phyloP scores from a whole-genome alignment of 2,329 filamentous ascomycete species.

The Ophiostoma sp. region DNA sequence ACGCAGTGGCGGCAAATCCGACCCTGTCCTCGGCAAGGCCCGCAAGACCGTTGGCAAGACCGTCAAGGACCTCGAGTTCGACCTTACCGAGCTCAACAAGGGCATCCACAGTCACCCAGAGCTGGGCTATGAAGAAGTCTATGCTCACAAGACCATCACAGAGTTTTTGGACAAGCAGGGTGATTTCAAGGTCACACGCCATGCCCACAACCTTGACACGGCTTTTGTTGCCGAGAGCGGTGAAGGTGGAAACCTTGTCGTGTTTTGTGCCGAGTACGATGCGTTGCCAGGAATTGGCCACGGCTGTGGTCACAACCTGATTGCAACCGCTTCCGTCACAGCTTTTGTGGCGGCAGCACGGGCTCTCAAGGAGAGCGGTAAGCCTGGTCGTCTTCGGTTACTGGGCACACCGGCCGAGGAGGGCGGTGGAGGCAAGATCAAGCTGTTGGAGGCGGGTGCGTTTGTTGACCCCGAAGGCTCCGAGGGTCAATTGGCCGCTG shows the following conservation, averaged over 20 bases:
- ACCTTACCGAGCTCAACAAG: neutral
- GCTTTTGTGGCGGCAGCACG: slow-evolving; percentile 39
- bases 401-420: slow-evolving; percentile 49
- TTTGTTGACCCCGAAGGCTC: slow-evolving; percentile 28
- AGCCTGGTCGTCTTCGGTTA: slow-evolving; percentile 34
- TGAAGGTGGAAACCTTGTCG: slow-evolving; percentile 25
- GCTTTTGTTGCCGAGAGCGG: slow-evolving; percentile 45
- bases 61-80: neutral
- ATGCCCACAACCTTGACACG: slow-evolving; percentile 53
- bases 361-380: slow-evolving; percentile 30
- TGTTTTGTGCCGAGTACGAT: slow-evolving; percentile 34
- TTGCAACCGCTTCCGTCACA: slow-evolving; percentile 40
- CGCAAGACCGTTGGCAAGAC: neutral
- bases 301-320: slow-evolving; percentile 47
- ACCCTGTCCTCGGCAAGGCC: neutral
- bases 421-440: slow-evolving; percentile 46
- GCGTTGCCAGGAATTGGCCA: slow-evolving; percentile 43
- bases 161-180: slow-evolving; percentile 42
- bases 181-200: slow-evolving; percentile 47
- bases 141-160: slow-evolving; percentile 51
- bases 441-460: slow-evolving; percentile 45
- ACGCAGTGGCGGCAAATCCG: neutral
- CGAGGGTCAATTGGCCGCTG: neutral
- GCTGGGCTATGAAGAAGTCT: slow-evolving; percentile 50
- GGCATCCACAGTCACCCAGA: slow-evolving; percentile 48